Evolutionary conservation across 441 rosid genomes (phyloP).

Genomic region (Euphorbia celastroides): DNA sequence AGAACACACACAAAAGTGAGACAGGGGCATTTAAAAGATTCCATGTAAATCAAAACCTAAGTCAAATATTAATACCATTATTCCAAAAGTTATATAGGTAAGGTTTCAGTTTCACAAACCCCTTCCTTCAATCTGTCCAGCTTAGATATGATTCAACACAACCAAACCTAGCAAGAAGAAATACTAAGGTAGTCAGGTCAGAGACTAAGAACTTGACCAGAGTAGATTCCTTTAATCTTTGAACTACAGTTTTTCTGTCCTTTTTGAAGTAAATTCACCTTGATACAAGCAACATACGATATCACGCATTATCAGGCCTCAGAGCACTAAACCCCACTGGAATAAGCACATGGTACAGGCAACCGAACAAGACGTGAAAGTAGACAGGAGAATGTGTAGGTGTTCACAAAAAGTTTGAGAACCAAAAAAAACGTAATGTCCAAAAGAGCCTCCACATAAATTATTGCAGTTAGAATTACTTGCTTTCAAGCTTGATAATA

Average conservation of each 20-base stretch:
- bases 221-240: too few species aligned
- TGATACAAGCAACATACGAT: background rate
- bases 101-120: too few species aligned
- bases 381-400: background rate
- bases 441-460: background rate
- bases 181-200: too few species aligned
- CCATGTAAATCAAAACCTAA: slow-evolving; percentile 1
- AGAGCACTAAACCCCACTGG: background rate
- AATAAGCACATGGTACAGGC: background rate
- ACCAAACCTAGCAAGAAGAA: too few species aligned
- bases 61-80: background rate
- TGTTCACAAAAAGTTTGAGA: background rate
- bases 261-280: background rate
- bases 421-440: background rate
- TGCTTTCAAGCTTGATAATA: background rate
- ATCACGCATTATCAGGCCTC: background rate
- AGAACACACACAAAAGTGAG: background rate
- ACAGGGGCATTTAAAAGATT: background rate
- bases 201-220: too few species aligned
- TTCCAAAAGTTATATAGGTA: background rate
- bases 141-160: too few species aligned
- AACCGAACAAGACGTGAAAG: background rate
- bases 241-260: background rate
- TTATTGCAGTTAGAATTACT: background rate
- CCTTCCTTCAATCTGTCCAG: too few species aligned